Evolutionary conservation across 352 stramenopile species (phyloP).

Genomic region (Pythium oligandrum): DNA sequence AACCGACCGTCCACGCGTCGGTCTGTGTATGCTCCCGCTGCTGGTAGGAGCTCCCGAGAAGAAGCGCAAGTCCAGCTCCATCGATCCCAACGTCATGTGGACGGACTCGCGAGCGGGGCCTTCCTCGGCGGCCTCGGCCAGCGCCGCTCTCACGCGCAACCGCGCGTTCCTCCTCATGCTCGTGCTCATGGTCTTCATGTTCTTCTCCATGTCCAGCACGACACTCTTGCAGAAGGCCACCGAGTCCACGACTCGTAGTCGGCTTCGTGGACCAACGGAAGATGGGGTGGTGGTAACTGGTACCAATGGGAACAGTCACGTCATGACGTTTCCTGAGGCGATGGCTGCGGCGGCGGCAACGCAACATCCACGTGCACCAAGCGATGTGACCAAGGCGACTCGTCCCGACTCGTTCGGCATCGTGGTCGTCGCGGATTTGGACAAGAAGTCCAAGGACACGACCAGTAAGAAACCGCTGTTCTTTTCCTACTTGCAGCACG

Average conservation of each 20-base stretch:
- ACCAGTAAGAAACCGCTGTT: slow-evolving; percentile 89
- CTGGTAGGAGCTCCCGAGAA: slow-evolving; percentile 46
- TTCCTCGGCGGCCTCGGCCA: slow-evolving; percentile 22
- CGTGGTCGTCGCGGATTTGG: slow-evolving; percentile 94
- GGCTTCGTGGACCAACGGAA: slow-evolving; percentile 1
- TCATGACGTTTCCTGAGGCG: slow-evolving; percentile 17
- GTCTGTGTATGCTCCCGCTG: slow-evolving; percentile 33
- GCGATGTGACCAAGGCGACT: slow-evolving; percentile 4
- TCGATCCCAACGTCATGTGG: slow-evolving; percentile 56
- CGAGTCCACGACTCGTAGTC: neutral
- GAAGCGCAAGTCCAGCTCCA: slow-evolving; percentile 78
- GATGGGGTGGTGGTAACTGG: slow-evolving; percentile 13
- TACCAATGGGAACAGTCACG: slow-evolving; percentile 8
- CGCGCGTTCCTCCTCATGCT: slow-evolving; percentile 44
- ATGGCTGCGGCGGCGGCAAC: slow-evolving; percentile 1
- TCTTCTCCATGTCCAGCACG: slow-evolving; percentile 57
- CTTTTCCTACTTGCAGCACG: slow-evolving; percentile 89
- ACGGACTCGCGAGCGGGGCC: slow-evolving; percentile 26
- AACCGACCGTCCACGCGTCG: neutral
- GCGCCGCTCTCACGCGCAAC: slow-evolving; percentile 43
- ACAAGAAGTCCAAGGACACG: slow-evolving; percentile 90
- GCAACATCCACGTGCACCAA: slow-evolving; percentile 6
- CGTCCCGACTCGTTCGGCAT: slow-evolving; percentile 75
- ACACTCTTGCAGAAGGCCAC: slow-evolving; percentile 22
- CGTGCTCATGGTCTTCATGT: slow-evolving; percentile 43